Base-by-base conservation (phyloP, 768 basidiomycete genomes). In the Hirschioporus abietinus region DNA sequence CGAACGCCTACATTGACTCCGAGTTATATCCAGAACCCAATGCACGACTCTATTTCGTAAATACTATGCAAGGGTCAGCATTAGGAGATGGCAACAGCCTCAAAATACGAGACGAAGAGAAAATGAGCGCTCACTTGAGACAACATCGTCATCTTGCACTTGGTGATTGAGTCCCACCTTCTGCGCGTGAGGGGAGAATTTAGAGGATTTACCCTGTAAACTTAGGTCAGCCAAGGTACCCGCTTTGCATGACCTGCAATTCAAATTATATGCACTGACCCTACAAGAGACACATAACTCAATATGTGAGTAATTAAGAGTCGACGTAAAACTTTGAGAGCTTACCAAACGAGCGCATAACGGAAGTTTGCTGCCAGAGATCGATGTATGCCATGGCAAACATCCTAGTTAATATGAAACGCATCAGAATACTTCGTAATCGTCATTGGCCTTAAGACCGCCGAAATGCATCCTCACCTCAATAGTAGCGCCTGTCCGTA, bases 381-480 rank as follows among this genome's bases (percentile, higher is more conserved):
- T 65, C 94, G 85, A 78, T 97, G 96, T 63, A 97, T 92, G 63
- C 93, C 92, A 73, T 95, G 89, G 77, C 96, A 98, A 20, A 96
- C 95, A 71, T 88, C 86, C 90, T 92, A 67, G 8, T 25, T 30
- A 20, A 60, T 12, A 58, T 27, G 20, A 42, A 30, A 34, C 61
- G 52, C 35, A 63, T 35, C 59, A 57, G 20, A 6, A 26, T 60
- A 42, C 62, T 35, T 60, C 23, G 27, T 60, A 63, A 64, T 27
- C 57, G 64, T 52, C 58, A 60, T 7, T 25, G 52, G 60, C 58
- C 6, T 36, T 36, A 63, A 42, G 65, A 23, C 66, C 65, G 27
- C 17, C 20, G 20, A 60, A 18, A 4, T n/a, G 35, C n/a, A 30
- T 23, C 67, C 71, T 35, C 66, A 91, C 92, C 83, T 98, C 96